Base-by-base conservation (phyloP, 768 basidiomycete species). In the Lentinula raphanica region DNA sequence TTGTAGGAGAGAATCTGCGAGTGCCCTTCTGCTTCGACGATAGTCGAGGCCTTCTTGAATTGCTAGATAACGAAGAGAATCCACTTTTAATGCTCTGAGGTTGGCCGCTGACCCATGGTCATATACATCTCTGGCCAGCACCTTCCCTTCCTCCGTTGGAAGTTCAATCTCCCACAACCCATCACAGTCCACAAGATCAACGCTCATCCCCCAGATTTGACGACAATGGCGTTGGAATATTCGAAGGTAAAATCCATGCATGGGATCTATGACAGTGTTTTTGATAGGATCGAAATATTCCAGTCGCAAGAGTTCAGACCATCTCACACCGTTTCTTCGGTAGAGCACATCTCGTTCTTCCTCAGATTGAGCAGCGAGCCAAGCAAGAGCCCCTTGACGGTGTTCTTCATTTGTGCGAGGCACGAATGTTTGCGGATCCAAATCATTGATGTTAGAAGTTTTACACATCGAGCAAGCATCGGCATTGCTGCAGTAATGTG, bases 171-270 rank as follows among this genome's bases (percentile, higher is more conserved):
- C 55, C 55, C 55, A 48, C 9, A 28, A n/a, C 4, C 64, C 67
- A 35, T 62, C 56, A 8, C 67, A 64, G 56, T 66, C 68, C 1
- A 54, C 49, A 19, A 61, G 48, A 3, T 54, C 45, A 21, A 63
- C 60, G 53, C 63, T 57, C 67, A 69, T 68, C 7, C 67, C 65
- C 54, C 68, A 63, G 36, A 72, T 63, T 0, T 53, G 9, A 8
- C 60, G 51, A 48, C 60, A 61, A 31, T 65, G 64, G 5, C 63
- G 46, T 49, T 53, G 62, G 11, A 62, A 36, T 8, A 46, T 19
- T 2, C 63, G 44, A 25, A 65, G 58, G 35, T 50, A 59, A 25
- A 65, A 51, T 1, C 44, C 32, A n/a, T 39, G 38, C 38, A 39
- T 39, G n/a, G 66, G 66, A 4, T 49, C 66, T 3, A 53, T 65